These are phyloP conservation scores for Cyclotella kingstonii DNA, from an alignment of 108 stramenopile genomes.

Conservation along the genomic window DNA sequence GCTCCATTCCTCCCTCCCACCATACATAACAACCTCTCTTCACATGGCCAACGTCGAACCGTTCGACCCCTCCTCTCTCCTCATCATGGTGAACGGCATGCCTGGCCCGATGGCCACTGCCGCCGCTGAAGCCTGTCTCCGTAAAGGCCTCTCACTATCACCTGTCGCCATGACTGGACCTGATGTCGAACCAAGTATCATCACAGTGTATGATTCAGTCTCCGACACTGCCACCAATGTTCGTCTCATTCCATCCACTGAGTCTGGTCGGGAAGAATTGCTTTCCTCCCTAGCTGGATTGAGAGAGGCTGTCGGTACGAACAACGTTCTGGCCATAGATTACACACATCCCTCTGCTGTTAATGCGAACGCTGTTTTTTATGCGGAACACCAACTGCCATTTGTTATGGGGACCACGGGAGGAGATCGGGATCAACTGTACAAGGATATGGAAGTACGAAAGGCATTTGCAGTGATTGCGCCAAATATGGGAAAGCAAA, in stretches of 20 bases:
- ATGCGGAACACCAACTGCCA: conserved; percentile 75
- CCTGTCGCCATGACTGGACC: conserved; percentile 91
- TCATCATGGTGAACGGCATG: conserved; percentile 91
- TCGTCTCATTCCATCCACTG: conserved; percentile 65
- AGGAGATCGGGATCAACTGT: conserved; percentile 86
- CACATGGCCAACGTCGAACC: conserved; percentile 18
- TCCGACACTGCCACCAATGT: conserved; percentile 63
- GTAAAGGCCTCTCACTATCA: conserved; percentile 79
- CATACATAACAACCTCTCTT: conserved; percentile 2
- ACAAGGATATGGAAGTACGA: conserved; percentile 64
- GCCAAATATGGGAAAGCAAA: conserved; percentile 99
- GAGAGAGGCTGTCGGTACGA: conserved; percentile 47
- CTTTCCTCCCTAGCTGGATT: conserved; percentile 54
- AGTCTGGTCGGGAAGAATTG: conserved; percentile 57
- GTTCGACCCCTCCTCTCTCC: conserved; percentile 33
- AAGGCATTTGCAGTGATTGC: conserved; percentile 94
- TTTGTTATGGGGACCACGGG: conserved; percentile 98
- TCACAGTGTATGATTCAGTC: conserved; percentile 68
- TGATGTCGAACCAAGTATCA: conserved; percentile 64
- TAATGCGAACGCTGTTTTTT: conserved; percentile 89
- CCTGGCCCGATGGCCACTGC: conserved; percentile 95
- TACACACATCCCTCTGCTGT: conserved; percentile 98
- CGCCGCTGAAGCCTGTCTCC: conserved; percentile 92
- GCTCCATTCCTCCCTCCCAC: too few species aligned
- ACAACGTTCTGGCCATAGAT: conserved; percentile 89